Base-by-base conservation (phyloP, 2,329 filamentous ascomycete species). In the Monilinia laxa region DNA sequence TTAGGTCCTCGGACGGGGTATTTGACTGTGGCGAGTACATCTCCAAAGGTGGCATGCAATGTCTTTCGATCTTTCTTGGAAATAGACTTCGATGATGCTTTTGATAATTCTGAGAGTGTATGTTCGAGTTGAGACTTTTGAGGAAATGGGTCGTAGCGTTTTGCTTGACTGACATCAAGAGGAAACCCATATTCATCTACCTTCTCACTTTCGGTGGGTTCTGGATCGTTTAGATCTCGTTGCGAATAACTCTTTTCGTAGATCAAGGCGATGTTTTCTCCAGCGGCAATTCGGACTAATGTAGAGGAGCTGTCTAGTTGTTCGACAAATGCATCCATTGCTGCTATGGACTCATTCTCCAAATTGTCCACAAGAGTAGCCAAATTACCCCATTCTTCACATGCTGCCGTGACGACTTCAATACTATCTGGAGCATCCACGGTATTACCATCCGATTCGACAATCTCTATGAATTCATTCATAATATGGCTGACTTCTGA, bases 191-290 rank as follows among this genome's bases (percentile, higher is more conserved):
- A 72, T 23, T 78, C 74, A 28, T 79, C 78, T 20, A 35, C 18
- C 16, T 49, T 63, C 23, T 79, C 76, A 54, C 81, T 78, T 4
- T 81, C 79, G 47, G 81, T 7, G 74, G 76, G 1, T 79, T 77
- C 7, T 77, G 79, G 35, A 60, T 80, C 78, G 7, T 81, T 79
- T 1, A 82, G 80, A 52, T 85, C 82, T 18, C 78, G 76, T 42
- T 78, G 75, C 2, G 78, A 78, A 9, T 70, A 79, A 68, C 69
- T 89, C 76, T 90, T 90, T 74, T 92, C 89, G 74, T 87, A 91
- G 2, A 91, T 78, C 1, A 91, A 78, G 0, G 89, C 89, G 70
- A 92, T 90, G 73, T 89, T 89, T 74, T 91, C 87, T 20, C 88
- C 89, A 0, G 89, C 87, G 0, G 89, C 87, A 58, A 90, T 85